Conservation (phyloP, 2,329 filamentous ascomycete species). For the Fusarium algeriense region DNA sequence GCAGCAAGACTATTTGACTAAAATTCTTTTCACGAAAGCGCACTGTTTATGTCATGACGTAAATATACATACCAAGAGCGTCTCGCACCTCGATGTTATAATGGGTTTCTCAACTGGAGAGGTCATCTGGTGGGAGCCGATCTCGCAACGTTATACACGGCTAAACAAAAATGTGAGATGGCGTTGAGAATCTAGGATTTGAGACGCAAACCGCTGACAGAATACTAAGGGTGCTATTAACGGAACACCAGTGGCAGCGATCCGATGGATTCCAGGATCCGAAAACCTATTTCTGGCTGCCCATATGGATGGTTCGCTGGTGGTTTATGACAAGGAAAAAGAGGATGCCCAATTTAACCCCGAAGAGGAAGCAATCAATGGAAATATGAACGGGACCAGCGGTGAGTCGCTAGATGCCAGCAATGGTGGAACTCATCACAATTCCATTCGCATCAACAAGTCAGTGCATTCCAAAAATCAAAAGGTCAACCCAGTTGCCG, state of each 20-base stretch:
- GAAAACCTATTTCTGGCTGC: slow-evolving; percentile 93
- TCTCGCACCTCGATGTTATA: slow-evolving; percentile 86
- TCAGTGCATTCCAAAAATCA: slow-evolving; percentile 95
- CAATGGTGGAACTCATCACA: slow-evolving; percentile 51
- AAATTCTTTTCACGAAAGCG: slow-evolving; percentile 96
- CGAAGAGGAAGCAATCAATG: slow-evolving; percentile 70
- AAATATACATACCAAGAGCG: slow-evolving; percentile 83
- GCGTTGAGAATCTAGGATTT: not conserved
- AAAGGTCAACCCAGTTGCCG: slow-evolving; percentile 90
- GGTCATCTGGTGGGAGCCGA: slow-evolving; percentile 98
- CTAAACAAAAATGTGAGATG: slow-evolving; percentile 89
- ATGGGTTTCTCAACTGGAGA: slow-evolving; percentile 98
- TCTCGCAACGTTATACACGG: slow-evolving; percentile 93
- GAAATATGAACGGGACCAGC: slow-evolving; percentile 60
- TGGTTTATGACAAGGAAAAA: slow-evolving; percentile 98
- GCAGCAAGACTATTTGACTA: slow-evolving; percentile 89
- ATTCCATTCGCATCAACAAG: slow-evolving; percentile 80
- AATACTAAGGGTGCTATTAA: slow-evolving; percentile 81
- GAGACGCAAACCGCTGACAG: slow-evolving; percentile 18
- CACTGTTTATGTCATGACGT: slow-evolving; percentile 96
- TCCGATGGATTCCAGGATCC: slow-evolving; percentile 93
- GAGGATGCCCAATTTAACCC: slow-evolving; percentile 84
- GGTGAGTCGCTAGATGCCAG: slow-evolving; percentile 53
- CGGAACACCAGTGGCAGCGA: slow-evolving; percentile 83
- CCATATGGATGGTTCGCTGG: slow-evolving; percentile 88